These are phyloP conservation scores for Penicillium riverlandense DNA, from an alignment of 495 filamentous ascomycete species.

Conservation along the genomic window DNA sequence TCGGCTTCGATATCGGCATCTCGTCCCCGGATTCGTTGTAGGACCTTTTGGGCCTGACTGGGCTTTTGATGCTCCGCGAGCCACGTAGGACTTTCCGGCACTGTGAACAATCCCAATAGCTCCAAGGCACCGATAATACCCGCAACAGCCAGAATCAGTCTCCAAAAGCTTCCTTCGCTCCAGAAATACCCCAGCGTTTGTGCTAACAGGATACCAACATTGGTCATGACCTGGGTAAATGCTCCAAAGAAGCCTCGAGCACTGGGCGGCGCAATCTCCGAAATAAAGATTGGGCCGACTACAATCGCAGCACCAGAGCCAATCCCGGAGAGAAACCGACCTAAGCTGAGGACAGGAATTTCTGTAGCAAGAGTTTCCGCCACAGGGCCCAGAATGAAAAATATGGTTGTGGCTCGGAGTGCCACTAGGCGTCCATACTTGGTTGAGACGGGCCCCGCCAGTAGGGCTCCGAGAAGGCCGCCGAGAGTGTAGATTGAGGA, in stretches of 20 bases:
- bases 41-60: constrained; percentile 50
- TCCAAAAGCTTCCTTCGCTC: constrained; percentile 69
- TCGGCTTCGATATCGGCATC: constrained; percentile 68
- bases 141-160: constrained; percentile 71
- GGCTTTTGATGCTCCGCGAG: constrained; percentile 61
- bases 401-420: constrained; percentile 64
- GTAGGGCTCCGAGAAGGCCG: constrained; percentile 74
- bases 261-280: constrained; percentile 74
- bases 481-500: constrained; percentile 89
- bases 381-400: constrained; percentile 69
- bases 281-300: constrained; percentile 93
- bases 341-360: constrained; percentile 61
- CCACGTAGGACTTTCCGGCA: constrained; percentile 85
- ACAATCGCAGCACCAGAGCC: constrained; percentile 84
- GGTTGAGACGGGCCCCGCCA: constrained; percentile 66
- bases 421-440: constrained; percentile 63
- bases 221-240: constrained; percentile 89
- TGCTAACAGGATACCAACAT: constrained; percentile 80
- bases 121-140: constrained; percentile 61
- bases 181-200: constrained; percentile 84
- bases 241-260: constrained; percentile 82
- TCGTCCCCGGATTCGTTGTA: constrained; percentile 69
- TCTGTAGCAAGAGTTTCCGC: constrained; percentile 63
- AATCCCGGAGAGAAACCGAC: constrained; percentile 72
- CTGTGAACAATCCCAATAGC: constrained; percentile 54